Base-by-base conservation (phyloP, 441 rosid genomes). In the Melastoma candidum region DNA sequence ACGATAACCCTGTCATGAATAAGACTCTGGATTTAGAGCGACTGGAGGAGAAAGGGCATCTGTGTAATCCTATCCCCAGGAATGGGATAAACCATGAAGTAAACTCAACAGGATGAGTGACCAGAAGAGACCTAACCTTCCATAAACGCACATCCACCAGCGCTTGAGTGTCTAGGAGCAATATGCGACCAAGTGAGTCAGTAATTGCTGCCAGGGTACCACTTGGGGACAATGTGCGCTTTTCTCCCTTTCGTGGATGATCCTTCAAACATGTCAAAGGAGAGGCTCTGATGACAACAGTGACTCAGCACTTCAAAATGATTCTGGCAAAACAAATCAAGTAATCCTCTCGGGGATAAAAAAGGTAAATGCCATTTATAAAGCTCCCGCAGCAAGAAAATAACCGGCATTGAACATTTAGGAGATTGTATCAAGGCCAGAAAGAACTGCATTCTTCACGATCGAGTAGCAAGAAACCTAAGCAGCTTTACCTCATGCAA, bases 171-270 rank as follows among this genome's bases (percentile, higher is more conserved):
- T 92, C 98, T 64, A 92, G 74, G 43, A 88, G 86, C 74, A 84
- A 81, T 70, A 92, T 84, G 11, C 98, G 95, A 64, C 97, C 98
- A 63, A 92, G 92, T 51, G 98, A 92, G 74, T 92, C 98, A 14
- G 97, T 86, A 54, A 92, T 81, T 9, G 98, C 95, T 70, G 98
- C 97, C 75, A 92, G 75, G 50, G 98, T 85, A 58, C 98, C 98
- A 71, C 95, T 86, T 4, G 98, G 98, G n/a, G 95, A 92, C 71
- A 92, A 65, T 0, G 92, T 88, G 52, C 87, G 82, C 71, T 79
- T 85, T 71, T 92, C 95, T 5, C 98, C 97, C 75, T 86, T 92
- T 67, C 98, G 80, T 26, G 98, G 98, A 44, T 79, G 70, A 81
- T 92, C 97, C 69, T 88, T 86, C 74, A 92, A 74, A 74, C 97